phyloP scores from a whole-genome alignment of 345 rosid genomes.

The Lenwebbia sp. region DNA sequence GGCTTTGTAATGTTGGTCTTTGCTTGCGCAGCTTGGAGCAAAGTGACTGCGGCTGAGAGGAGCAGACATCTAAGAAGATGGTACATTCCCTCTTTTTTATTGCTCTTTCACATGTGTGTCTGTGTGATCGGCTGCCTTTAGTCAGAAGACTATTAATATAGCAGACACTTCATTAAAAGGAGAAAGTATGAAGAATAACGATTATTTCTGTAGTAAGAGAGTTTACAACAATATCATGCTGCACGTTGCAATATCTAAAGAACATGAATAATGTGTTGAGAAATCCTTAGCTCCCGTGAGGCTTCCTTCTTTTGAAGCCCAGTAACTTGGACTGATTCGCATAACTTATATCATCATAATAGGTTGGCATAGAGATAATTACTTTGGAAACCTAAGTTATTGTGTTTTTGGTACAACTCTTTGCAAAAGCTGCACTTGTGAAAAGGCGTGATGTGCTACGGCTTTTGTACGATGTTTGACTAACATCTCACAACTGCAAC shows the following conservation, averaged over 20 bases:
- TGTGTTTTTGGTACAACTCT: background rate
- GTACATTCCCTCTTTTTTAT: slow-evolving; percentile 19
- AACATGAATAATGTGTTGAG: background rate
- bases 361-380: background rate
- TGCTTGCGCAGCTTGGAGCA: slow-evolving; percentile 72
- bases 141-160: background rate
- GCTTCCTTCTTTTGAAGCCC: background rate
- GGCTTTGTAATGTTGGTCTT: background rate
- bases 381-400: background rate
- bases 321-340: background rate
- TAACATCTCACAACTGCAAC: background rate
- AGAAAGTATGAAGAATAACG: background rate
- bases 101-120: background rate
- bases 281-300: background rate
- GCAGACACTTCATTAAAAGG: background rate
- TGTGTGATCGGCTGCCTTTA: background rate
- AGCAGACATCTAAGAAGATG: slow-evolving; percentile 69
- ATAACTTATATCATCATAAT: background rate
- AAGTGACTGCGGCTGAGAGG: slow-evolving; percentile 69
- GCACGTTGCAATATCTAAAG: background rate
- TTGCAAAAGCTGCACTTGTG: background rate
- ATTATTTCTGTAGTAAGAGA: background rate
- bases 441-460: background rate
- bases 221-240: background rate
- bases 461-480: background rate